phyloP scores from a whole-genome alignment of 768 basidiomycete genomes.

The Trametes cinnabarina region DNA sequence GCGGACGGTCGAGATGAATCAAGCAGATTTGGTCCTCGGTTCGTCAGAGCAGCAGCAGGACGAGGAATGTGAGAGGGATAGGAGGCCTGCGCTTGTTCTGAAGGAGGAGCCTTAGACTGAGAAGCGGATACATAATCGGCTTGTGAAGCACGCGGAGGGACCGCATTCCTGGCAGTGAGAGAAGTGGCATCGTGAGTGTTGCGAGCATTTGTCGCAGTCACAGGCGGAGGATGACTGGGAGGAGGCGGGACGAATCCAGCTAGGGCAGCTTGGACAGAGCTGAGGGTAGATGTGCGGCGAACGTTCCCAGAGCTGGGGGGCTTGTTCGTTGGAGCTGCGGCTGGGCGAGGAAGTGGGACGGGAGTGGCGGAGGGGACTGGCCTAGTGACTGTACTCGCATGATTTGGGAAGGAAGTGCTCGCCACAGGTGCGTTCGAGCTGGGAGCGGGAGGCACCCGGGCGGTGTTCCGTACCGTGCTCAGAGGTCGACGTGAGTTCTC shows the following conservation, averaged over 20 bases:
- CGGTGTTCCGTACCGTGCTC: not conserved
- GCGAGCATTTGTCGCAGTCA: no score
- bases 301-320: not conserved
- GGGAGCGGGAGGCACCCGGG: not conserved
- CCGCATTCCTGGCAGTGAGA: not conserved
- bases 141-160: not conserved
- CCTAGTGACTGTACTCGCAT: not conserved
- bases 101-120: not conserved
- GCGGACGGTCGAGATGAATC: not conserved
- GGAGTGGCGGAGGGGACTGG: not conserved
- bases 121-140: not conserved
- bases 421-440: not conserved
- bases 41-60: not conserved
- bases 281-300: not conserved
- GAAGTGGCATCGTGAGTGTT: not conserved
- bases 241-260: not conserved
- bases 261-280: constrained; percentile 7
- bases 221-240: not conserved
- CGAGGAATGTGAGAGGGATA: not conserved
- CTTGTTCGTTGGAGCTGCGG: not conserved
- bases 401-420: not conserved
- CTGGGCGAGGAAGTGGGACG: not conserved
- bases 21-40: not conserved
- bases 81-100: not conserved
- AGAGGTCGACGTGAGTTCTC: not conserved